Conservation (phyloP, 2,329 filamentous ascomycete species). For the Claviceps lovelessii region DNA sequence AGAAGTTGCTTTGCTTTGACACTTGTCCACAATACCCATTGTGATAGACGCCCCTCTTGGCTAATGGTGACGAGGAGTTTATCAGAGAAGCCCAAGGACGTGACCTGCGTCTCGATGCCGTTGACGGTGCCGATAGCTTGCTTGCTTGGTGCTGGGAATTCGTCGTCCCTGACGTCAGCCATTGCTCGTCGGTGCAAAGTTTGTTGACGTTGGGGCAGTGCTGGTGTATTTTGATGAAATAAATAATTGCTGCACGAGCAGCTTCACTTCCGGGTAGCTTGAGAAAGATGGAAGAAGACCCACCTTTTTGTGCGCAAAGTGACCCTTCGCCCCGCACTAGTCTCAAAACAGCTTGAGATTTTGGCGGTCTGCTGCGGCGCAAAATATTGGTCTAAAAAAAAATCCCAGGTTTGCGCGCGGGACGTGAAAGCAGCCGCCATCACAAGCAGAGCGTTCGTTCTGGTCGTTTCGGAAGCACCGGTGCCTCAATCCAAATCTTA, state of each 20-base stretch:
- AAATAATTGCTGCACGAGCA: not conserved
- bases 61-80: conserved; percentile 83
- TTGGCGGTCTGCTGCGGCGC: conserved; percentile 23
- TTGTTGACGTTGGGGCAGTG: conserved; percentile 1
- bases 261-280: not conserved
- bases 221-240: too few species aligned
- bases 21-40: conserved; percentile 55
- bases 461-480: conserved; percentile 12
- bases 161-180: conserved; percentile 30
- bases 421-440: not conserved
- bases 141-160: conserved; percentile 55
- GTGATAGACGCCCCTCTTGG: conserved; percentile 70
- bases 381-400: conserved; percentile 14
- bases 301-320: not conserved
- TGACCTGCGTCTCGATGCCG: conserved; percentile 56
- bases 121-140: conserved; percentile 48
- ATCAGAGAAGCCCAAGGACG: conserved; percentile 64
- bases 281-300: not conserved
- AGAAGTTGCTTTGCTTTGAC: not conserved
- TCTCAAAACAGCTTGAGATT: conserved; percentile 14
- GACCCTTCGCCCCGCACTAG: conserved; percentile 21
- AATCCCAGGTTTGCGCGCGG: not conserved
- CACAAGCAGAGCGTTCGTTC: not conserved
- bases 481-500: not conserved
- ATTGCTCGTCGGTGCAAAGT: conserved; percentile 9